These are phyloP conservation scores for Sphenostylis stenocarpa DNA, from an alignment of 306 rosid species.

Conservation along the genomic window DNA sequence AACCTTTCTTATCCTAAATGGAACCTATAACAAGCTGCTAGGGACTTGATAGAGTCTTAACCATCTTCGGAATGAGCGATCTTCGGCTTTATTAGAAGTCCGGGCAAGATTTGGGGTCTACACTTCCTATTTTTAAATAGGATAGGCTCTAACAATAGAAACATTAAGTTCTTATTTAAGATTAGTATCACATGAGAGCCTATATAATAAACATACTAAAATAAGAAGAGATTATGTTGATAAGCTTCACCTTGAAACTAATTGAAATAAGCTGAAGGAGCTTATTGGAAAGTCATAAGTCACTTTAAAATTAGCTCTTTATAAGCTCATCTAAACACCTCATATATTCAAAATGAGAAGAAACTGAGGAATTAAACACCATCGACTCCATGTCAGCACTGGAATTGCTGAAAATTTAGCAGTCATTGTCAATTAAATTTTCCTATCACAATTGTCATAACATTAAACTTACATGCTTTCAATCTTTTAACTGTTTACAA, in stretches of 20 bases:
- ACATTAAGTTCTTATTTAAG: neutral
- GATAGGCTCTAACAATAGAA: neutral
- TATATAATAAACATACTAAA: neutral
- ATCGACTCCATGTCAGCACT: neutral
- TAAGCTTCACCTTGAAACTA: neutral
- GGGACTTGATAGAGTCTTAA: too few species aligned
- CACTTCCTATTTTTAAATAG: neutral
- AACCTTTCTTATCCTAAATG: too few species aligned
- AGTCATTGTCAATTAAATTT: conserved; percentile 8
- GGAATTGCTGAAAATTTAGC: neutral
- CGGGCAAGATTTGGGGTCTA: too few species aligned
- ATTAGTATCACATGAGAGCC: neutral
- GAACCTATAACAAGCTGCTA: too few species aligned
- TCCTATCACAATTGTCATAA: neutral
- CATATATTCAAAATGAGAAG: neutral
- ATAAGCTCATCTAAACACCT: neutral
- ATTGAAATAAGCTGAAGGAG: neutral
- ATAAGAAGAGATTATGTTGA: neutral
- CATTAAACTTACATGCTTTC: neutral
- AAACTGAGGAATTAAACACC: conserved; percentile 3
- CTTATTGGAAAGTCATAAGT: neutral
- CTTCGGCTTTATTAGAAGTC: too few species aligned
- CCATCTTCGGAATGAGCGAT: too few species aligned
- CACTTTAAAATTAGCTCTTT: neutral
- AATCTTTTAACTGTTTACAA: neutral